A percentile compares a stretch with the other conserved stretches of the same genome.
These are phyloP conservation scores for Diaporthe ilicicola DNA, from an alignment of 2,329 filamentous ascomycete species.

Conservation along the genomic window DNA sequence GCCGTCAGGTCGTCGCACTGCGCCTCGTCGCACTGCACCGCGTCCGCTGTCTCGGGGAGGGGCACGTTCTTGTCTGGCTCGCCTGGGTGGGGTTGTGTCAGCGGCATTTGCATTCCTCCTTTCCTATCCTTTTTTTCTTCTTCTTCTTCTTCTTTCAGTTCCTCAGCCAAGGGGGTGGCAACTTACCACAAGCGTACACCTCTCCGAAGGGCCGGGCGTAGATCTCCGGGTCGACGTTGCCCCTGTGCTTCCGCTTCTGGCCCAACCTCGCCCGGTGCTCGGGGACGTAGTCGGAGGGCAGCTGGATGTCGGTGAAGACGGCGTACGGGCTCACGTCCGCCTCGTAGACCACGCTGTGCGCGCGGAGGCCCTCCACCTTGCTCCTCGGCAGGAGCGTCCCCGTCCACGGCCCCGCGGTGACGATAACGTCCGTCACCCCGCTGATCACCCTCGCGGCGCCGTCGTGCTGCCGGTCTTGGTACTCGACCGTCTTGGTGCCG, in stretches of 20 bases:
- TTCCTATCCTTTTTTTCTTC: no score
- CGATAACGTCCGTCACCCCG: conserved; percentile 61
- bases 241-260: conserved; percentile 62
- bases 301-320: conserved; percentile 85
- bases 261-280: conserved; percentile 56
- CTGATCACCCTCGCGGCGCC: conserved; percentile 46
- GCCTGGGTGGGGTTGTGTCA: conserved; percentile 45
- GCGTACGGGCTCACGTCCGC: conserved; percentile 76
- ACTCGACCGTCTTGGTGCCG: conserved; percentile 66
- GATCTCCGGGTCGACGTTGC: conserved; percentile 85
- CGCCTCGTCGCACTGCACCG: conserved; percentile 77
- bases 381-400: conserved; percentile 64
- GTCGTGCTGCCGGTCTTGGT: conserved; percentile 57
- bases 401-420: conserved; percentile 60
- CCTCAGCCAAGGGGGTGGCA: neutral
- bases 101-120: neutral
- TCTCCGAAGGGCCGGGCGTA: conserved; percentile 90
- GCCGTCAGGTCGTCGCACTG: conserved; percentile 88
- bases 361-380: conserved; percentile 66
- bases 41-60: conserved; percentile 77
- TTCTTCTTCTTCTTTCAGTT: no score
- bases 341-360: conserved; percentile 72
- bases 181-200: conserved; percentile 86
- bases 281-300: conserved; percentile 71
- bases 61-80: conserved; percentile 82